phyloP scores from a whole-genome alignment of 2,329 filamentous ascomycete genomes.

The Juglanconis juglandina region DNA sequence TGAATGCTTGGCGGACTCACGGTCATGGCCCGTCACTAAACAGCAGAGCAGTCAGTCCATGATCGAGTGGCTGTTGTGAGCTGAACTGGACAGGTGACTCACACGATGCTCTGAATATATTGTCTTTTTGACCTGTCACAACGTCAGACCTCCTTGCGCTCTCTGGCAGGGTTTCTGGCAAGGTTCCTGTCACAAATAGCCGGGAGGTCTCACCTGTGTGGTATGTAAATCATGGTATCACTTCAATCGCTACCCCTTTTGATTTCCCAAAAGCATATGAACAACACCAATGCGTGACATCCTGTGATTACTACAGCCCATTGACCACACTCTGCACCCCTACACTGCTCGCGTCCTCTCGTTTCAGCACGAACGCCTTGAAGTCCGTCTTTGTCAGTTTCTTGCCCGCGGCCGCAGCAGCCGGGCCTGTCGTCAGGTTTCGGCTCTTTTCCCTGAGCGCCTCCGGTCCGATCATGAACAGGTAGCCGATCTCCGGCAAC shows the following conservation, averaged over 20 bases:
- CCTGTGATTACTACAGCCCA: constrained; percentile 41
- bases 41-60: not conserved
- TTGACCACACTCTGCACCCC: constrained; percentile 82
- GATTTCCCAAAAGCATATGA: not conserved
- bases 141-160: not conserved
- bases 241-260: constrained; percentile 7
- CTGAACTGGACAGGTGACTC: not conserved
- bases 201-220: not conserved
- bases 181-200: not conserved
- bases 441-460: constrained; percentile 69
- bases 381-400: constrained; percentile 67
- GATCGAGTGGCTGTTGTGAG: no score
- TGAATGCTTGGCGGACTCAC: not conserved
- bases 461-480: constrained; percentile 90
- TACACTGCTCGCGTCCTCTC: constrained; percentile 77
- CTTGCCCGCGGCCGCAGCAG: constrained; percentile 39
- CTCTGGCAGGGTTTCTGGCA: not conserved
- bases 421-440: constrained; percentile 46
- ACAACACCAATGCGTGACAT: not conserved
- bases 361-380: constrained; percentile 76
- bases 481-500: constrained; percentile 85
- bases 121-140: not conserved
- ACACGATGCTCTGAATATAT: not conserved
- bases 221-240: constrained; percentile 17
- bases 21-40: not conserved